phyloP scores from a whole-genome alignment of 192 early-diverging fungal genomes.

The Gamsiella multidivaricata region DNA sequence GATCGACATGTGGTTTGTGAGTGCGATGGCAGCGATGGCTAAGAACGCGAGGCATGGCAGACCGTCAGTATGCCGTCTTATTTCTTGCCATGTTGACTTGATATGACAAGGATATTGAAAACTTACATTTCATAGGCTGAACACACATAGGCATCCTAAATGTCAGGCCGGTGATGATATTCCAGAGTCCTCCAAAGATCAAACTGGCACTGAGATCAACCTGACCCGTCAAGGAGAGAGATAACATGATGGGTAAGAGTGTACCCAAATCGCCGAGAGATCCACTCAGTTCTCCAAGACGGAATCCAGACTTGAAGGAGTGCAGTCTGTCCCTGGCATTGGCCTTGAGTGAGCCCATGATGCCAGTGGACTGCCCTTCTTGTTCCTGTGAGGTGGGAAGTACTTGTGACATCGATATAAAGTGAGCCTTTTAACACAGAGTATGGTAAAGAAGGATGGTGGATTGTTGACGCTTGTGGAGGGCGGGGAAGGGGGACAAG shows the following conservation, averaged over 20 bases:
- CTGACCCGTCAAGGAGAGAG: slow-evolving; percentile 77
- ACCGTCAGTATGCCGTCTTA: no score
- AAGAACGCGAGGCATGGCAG: no score
- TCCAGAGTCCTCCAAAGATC: slow-evolving; percentile 91
- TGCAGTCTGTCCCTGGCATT: slow-evolving; percentile 19
- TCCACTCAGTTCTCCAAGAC: slow-evolving; percentile 65
- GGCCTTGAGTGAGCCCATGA: slow-evolving; percentile 16
- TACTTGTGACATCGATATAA: slow-evolving; percentile 10
- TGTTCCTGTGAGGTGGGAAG: slow-evolving; percentile 25
- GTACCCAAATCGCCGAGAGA: slow-evolving; percentile 83
- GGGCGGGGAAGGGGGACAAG: background rate
- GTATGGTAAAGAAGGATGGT: no score
- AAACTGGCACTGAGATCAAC: slow-evolving; percentile 81
- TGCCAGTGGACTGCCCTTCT: background rate
- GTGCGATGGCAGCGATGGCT: slow-evolving; percentile 85
- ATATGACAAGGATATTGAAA: slow-evolving; percentile 80
- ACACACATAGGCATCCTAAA: slow-evolving; percentile 91
- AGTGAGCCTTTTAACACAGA: no score
- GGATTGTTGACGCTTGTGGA: background rate
- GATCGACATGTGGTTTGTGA: slow-evolving; percentile 74
- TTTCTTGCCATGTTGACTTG: no score
- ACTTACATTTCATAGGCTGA: slow-evolving; percentile 90
- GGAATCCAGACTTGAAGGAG: slow-evolving; percentile 27
- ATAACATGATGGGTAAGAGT: slow-evolving; percentile 89
- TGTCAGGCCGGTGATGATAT: slow-evolving; percentile 80